phyloP scores from a whole-genome alignment of 2,329 filamentous ascomycete genomes.

The Pochonia chlamydosporia region DNA sequence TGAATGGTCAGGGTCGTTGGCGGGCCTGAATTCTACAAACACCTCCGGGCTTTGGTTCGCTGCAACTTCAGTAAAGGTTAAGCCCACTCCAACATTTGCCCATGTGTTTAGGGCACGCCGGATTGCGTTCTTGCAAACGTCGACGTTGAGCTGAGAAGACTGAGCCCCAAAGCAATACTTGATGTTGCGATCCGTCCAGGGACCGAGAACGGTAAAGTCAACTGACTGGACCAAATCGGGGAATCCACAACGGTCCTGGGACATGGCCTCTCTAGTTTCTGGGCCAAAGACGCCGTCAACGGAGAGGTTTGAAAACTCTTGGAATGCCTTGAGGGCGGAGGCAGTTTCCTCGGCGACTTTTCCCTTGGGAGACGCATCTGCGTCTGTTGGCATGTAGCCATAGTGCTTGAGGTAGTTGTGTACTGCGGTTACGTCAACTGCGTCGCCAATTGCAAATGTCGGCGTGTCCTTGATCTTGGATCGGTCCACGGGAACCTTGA shows the following conservation, averaged over 20 bases:
- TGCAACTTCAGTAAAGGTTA: constrained; percentile 1
- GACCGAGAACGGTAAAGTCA: constrained; percentile 1
- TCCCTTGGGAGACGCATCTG: not conserved
- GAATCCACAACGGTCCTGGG: constrained; percentile 2
- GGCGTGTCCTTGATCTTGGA: constrained; percentile 1
- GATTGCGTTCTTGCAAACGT: not conserved
- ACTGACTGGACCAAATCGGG: constrained; percentile 1
- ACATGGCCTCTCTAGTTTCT: not conserved
- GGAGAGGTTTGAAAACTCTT: not conserved
- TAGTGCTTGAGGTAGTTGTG: constrained; percentile 5
- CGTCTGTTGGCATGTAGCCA: constrained; percentile 1
- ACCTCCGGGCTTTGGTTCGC: not conserved
- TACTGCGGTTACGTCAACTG: constrained; percentile 1
- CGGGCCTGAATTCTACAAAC: constrained; percentile 1
- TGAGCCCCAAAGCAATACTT: not conserved
- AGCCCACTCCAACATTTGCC: not conserved
- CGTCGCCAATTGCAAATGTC: not conserved
- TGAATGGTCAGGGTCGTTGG: constrained; percentile 4
- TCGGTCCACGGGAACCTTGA: not conserved
- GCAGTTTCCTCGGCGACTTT: constrained; percentile 2
- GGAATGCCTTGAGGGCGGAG: constrained; percentile 1
- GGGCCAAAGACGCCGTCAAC: constrained; percentile 1
- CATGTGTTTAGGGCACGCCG: constrained; percentile 1
- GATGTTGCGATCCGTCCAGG: constrained; percentile 5
- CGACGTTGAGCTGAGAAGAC: not conserved